Evolutionary conservation across 352 stramenopile genomes (phyloP), one percentile per base, ranked within the genome.

Genomic region (Peronospora belbahrii): DNA sequence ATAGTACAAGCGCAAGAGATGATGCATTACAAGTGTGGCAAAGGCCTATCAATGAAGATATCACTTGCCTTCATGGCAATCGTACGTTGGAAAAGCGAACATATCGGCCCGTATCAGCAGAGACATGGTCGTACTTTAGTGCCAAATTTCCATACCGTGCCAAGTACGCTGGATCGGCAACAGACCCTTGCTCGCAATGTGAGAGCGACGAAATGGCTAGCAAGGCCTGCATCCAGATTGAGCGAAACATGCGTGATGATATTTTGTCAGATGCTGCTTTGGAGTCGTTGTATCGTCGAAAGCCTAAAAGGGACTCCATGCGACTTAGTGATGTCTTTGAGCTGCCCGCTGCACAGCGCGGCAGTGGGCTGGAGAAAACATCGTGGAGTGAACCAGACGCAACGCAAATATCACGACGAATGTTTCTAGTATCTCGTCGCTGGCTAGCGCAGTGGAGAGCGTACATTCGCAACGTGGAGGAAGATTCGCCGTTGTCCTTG

Each of bases 381-480:
- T 49, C 58, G 5, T 68, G 44, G 59, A 52, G 49, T 2, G 60
- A 50, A 42, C 52, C 23, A 19, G 34, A 61, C 8, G 22, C 46
- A 2, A 8, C n/a, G 17, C 55, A 25, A 24, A 13, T 48, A 15
- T 55, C 53, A 2, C 31, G 57, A 4, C 67, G 63, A 11, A 63
- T 85, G 59, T 88, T 86, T 55, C 36, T 92, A 13, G 47, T 92
- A 0, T 58, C 65, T 25, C 57, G 62, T n/a, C 42, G 15, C 2
- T 92, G 80, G 80, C 66, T 88, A 31, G 17, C 49, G 19, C 50
- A 67, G 13, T 92, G 80, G 80, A 70, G 76, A 25, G 56, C 69
- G 22, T 87, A 88, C 38, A 86, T 92, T 55, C 74, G 73, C 13
- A 67, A 88, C 39, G 62, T 89, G n/a, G 61, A 84, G 14, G 41